Conservation (phyloP, 108 stramenopile genomes). For the Skeletonema costatum region DNA sequence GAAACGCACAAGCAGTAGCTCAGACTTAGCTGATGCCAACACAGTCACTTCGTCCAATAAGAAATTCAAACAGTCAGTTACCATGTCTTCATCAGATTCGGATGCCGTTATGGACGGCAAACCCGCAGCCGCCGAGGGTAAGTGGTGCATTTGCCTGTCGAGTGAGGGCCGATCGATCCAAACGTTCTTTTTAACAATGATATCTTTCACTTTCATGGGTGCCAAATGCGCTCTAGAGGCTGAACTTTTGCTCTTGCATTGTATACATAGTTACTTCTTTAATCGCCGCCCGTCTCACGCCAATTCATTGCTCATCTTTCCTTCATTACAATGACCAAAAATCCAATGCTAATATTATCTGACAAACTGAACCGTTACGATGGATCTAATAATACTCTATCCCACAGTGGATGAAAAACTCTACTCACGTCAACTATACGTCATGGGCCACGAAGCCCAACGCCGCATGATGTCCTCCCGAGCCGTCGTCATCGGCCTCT, state of each 20-base stretch:
- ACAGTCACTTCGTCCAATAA: background rate
- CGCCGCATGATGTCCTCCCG: slow-evolving; percentile 92
- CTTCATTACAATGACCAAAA: background rate
- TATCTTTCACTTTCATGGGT: background rate
- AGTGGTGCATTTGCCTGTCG: background rate
- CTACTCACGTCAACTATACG: slow-evolving; percentile 98
- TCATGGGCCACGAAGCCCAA: slow-evolving; percentile 99
- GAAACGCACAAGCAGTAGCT: too few species aligned
- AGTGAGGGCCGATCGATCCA: background rate
- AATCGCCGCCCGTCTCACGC: background rate
- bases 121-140: background rate
- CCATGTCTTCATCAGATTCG: background rate
- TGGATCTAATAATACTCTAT: background rate
- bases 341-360: background rate
- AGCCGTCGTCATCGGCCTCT: slow-evolving; percentile 89
- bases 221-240: background rate
- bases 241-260: background rate
- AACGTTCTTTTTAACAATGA: background rate
- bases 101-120: background rate
- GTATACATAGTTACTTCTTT: background rate
- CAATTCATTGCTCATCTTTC: background rate
- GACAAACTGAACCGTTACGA: background rate
- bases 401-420: slow-evolving; percentile 93
- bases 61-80: background rate
- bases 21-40: too few species aligned